These are phyloP conservation scores for Daphne laureola DNA, from an alignment of 441 rosid species.

Conservation along the genomic window DNA sequence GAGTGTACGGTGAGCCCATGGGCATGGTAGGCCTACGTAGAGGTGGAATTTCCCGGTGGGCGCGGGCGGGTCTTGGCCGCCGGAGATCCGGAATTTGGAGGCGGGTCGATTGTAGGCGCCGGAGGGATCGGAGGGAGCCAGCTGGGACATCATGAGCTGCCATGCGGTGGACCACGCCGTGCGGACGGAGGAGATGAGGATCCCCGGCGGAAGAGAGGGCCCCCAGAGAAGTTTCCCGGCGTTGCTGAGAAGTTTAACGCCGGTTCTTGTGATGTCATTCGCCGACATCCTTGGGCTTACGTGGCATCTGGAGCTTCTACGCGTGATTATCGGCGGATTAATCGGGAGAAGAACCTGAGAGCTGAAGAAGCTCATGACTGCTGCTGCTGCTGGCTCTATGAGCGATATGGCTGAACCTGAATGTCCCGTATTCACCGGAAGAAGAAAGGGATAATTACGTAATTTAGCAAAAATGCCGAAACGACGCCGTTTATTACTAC, in stretches of 20 bases:
- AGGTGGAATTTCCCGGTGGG: slow-evolving; percentile 48
- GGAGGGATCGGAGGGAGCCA: slow-evolving; percentile 80
- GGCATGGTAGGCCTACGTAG: slow-evolving; percentile 87
- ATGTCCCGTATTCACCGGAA: not conserved
- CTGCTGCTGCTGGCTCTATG: not conserved
- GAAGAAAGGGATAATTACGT: not conserved
- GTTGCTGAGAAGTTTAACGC: slow-evolving; percentile 28
- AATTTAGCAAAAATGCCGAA: not conserved
- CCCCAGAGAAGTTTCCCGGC: slow-evolving; percentile 74
- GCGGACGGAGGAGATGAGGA: slow-evolving; percentile 74
- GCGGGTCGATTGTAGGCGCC: slow-evolving; percentile 74
- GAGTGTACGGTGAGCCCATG: slow-evolving; percentile 90
- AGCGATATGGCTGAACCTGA: not conserved
- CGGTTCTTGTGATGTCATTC: slow-evolving; percentile 8
- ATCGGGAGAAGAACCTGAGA: slow-evolving; percentile 13
- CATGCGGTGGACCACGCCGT: slow-evolving; percentile 66
- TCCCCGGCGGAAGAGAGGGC: slow-evolving; percentile 79
- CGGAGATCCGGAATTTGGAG: slow-evolving; percentile 57
- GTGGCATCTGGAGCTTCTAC: slow-evolving; percentile 9
- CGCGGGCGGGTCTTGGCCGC: slow-evolving; percentile 21
- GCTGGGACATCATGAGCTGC: slow-evolving; percentile 90
- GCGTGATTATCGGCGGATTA: not conserved
- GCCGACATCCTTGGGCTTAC: slow-evolving; percentile 37
- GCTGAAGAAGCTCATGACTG: slow-evolving; percentile 22
- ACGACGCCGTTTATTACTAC: no score